These are phyloP conservation scores for Glonium stellatum DNA, from an alignment of 495 filamentous ascomycete species.

Conservation along the genomic window DNA sequence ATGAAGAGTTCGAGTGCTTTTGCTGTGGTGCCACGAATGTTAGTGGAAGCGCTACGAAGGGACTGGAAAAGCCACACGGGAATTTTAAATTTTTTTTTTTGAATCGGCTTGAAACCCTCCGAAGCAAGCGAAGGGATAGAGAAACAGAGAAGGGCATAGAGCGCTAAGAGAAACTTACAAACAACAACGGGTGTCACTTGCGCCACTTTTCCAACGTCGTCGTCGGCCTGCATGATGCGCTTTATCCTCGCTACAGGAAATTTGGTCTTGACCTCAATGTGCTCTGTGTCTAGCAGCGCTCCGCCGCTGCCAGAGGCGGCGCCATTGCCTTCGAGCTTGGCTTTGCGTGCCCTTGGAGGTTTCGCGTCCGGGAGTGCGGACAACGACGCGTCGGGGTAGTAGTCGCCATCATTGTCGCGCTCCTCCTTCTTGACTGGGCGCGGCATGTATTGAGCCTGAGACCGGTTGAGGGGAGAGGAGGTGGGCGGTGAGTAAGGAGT, in stretches of 20 bases:
- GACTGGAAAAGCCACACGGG: not conserved
- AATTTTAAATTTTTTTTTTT: too few species aligned
- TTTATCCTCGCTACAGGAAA: constrained; percentile 98
- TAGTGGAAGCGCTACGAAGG: not conserved
- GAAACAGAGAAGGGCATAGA: not conserved
- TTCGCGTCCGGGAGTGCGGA: constrained; percentile 8
- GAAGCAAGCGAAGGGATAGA: not conserved
- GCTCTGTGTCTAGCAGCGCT: constrained; percentile 10
- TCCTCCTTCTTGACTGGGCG: constrained; percentile 19
- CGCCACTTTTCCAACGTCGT: constrained; percentile 97
- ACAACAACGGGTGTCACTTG: constrained; percentile 94
- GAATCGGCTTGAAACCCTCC: too few species aligned
- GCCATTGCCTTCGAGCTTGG: constrained; percentile 16
- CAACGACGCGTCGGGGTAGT: constrained; percentile 19
- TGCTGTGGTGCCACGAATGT: constrained; percentile 29
- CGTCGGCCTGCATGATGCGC: constrained; percentile 98
- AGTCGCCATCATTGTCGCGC: constrained; percentile 19
- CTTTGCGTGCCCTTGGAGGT: constrained; percentile 6
- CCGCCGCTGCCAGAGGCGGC: constrained; percentile 29
- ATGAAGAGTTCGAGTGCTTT: constrained; percentile 97
- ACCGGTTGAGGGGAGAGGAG: constrained; percentile 5
- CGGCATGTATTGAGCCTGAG: constrained; percentile 15
- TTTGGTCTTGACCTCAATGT: constrained; percentile 78
- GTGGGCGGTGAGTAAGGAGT: constrained; percentile 23
- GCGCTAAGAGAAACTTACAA: constrained; percentile 47